Conservation (phyloP, 768 basidiomycete species). For the Leccinum imitatum region DNA sequence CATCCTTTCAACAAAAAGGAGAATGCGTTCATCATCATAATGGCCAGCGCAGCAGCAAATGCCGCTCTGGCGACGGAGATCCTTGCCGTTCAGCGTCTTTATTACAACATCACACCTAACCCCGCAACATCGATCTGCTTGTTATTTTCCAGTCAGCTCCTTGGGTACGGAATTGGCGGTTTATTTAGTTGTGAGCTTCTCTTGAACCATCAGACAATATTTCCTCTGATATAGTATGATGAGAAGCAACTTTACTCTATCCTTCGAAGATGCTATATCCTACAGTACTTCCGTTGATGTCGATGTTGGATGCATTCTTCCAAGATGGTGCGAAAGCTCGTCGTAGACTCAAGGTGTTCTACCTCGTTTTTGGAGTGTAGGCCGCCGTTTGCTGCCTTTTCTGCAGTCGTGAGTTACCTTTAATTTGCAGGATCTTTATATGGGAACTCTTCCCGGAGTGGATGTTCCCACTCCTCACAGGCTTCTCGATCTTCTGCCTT, state of each 20-base stretch:
- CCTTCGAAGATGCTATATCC: conserved; percentile 46
- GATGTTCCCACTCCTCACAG: conserved; percentile 60
- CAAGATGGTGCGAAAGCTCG: conserved; percentile 38
- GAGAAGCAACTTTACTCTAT: conserved; percentile 38
- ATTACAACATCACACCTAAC: conserved; percentile 53
- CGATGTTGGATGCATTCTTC: conserved; percentile 39
- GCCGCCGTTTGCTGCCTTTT: conserved; percentile 26
- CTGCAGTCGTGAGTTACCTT: not conserved
- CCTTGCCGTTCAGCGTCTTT: conserved; percentile 52
- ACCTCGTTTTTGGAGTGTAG: conserved; percentile 29
- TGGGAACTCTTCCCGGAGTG: conserved; percentile 30
- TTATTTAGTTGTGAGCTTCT: conserved; percentile 43
- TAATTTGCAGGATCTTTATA: conserved; percentile 33
- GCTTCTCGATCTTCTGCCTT: conserved; percentile 61
- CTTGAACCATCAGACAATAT: not conserved
- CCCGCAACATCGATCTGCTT: conserved; percentile 45
- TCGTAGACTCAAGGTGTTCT: conserved; percentile 40
- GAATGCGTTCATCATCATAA: conserved; percentile 57
- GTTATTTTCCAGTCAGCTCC: conserved; percentile 34
- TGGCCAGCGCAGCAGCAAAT: conserved; percentile 54
- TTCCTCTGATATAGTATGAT: conserved; percentile 2
- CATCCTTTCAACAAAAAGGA: conserved; percentile 62
- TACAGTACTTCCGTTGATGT: conserved; percentile 24
- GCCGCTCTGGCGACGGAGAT: conserved; percentile 55
- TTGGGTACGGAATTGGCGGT: conserved; percentile 58